These are phyloP conservation scores for Paragyromitra xinjiangensis DNA, from an alignment of 495 filamentous ascomycete species.

Conservation along the genomic window DNA sequence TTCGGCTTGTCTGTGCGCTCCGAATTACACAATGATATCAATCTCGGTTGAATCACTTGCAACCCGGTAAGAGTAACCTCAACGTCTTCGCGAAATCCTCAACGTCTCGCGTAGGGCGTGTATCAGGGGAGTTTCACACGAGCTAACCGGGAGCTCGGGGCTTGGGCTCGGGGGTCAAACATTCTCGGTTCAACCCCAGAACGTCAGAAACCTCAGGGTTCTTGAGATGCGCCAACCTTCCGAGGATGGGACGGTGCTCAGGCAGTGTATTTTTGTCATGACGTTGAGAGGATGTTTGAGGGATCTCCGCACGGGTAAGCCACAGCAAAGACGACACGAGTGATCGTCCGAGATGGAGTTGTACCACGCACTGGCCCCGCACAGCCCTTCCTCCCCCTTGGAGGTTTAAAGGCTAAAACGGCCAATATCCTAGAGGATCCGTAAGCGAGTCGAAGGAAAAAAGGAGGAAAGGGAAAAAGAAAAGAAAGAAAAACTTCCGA, in stretches of 20 bases:
- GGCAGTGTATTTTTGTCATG: neutral
- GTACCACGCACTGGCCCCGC: neutral
- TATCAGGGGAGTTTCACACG: neutral
- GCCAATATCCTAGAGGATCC: neutral
- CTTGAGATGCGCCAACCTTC: neutral
- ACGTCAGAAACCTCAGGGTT: neutral
- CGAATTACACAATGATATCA: neutral
- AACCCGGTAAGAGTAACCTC: neutral
- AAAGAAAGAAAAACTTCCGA: neutral
- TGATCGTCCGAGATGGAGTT: conserved; percentile 26
- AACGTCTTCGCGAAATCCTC: neutral
- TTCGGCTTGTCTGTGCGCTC: neutral
- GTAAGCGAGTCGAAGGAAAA: neutral
- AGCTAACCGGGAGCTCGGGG: neutral
- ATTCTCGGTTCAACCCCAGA: neutral
- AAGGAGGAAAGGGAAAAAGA: no score
- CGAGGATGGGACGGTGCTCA: neutral
- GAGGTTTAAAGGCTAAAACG: neutral
- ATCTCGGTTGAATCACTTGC: neutral
- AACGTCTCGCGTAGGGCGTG: neutral
- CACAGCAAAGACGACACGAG: conserved; percentile 6
- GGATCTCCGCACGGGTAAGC: neutral
- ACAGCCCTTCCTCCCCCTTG: neutral
- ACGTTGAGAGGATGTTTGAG: neutral
- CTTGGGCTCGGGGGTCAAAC: no score